Evolutionary conservation across 257 asterid species (phyloP), one percentile per base, ranked within the genome.

Genomic region (Solanum arcanum): DNA sequence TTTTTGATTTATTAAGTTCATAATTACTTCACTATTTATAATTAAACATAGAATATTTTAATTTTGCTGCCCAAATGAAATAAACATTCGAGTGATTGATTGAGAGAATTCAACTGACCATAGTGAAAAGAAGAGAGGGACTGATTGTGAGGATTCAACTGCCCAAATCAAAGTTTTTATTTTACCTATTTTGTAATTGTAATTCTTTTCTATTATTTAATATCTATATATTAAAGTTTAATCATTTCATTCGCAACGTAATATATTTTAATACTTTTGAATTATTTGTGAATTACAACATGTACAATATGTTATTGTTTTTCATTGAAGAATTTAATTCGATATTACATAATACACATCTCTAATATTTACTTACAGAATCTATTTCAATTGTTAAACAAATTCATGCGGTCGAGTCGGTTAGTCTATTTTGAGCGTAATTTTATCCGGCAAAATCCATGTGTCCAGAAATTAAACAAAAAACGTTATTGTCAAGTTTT

Each of bases 181-280:
- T 44, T 10, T 11, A 56, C 7, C 12, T 56, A 56, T 56, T 56
- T 56, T 56, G 62, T 52, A 52, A 20, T 52, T 52, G n/a, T 1
- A 52, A 52, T 52, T 52, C 20, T 6, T 41, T 52, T 15, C 1
- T 1, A 52, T 9, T 52, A 41, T 42, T 16, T 0, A 23, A 16
- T 52, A 52, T 1, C 4, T 0, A 9, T 23, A 9, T 23, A 52
- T 52, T 16, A 9, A 6, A 52, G 11, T 7, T 3, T 16, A 0
- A 52, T 3, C 0, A 37, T 5, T 37, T 6, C 39, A 37, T 6
- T 37, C 7, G 1, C 0, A 37, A 6, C 0, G 1, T 37, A 1
- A 37, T 37, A 37, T 37, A 37, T 37, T 5, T 33, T 33, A 33
- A 33, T 33, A 33, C 5, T 33, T 33, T 33, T 33, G 44, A 41